Conservation (phyloP, 441 rosid species). For the Erodium trifolium region DNA sequence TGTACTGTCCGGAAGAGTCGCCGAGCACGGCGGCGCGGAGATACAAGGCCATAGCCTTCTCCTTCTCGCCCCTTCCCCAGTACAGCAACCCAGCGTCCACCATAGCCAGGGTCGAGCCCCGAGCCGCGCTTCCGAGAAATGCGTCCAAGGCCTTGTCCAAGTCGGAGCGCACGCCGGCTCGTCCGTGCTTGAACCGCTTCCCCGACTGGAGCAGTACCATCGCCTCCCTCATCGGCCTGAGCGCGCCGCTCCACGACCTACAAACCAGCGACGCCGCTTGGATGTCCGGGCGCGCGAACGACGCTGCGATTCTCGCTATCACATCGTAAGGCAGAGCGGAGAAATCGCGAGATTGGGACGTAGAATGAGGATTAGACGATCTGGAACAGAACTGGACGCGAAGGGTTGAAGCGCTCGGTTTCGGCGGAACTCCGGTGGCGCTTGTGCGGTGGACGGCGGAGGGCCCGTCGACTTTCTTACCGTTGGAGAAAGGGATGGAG, state of each 20-base stretch:
- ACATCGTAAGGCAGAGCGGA: slow-evolving; percentile 19
- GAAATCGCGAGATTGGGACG: slow-evolving; percentile 13
- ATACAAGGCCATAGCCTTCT: slow-evolving; percentile 30
- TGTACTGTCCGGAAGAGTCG: slow-evolving; percentile 63
- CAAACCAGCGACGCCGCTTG: slow-evolving; percentile 25
- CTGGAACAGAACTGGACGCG: no score
- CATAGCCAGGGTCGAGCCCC: slow-evolving; percentile 25
- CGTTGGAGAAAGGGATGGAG: slow-evolving; percentile 22
- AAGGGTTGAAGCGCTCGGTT: neutral
- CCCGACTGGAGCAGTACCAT: slow-evolving; percentile 22
- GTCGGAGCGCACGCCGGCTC: slow-evolving; percentile 28
- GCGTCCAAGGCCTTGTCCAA: slow-evolving; percentile 45
- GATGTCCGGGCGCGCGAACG: slow-evolving; percentile 20
- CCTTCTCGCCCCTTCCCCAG: slow-evolving; percentile 64
- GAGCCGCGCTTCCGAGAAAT: slow-evolving; percentile 62
- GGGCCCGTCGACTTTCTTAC: no score
- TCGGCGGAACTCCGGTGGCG: neutral
- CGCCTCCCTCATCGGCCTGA: slow-evolving; percentile 24
- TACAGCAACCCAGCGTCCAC: slow-evolving; percentile 25
- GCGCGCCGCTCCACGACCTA: slow-evolving; percentile 23
- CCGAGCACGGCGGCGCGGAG: slow-evolving; percentile 29
- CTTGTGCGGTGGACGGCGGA: neutral
- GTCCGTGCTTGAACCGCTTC: slow-evolving; percentile 25
- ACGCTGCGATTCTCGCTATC: slow-evolving; percentile 16
- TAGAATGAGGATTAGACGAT: no score